These are phyloP conservation scores for Akebia trifoliata DNA, from an alignment of 164 flowering plant species.

Conservation along the genomic window DNA sequence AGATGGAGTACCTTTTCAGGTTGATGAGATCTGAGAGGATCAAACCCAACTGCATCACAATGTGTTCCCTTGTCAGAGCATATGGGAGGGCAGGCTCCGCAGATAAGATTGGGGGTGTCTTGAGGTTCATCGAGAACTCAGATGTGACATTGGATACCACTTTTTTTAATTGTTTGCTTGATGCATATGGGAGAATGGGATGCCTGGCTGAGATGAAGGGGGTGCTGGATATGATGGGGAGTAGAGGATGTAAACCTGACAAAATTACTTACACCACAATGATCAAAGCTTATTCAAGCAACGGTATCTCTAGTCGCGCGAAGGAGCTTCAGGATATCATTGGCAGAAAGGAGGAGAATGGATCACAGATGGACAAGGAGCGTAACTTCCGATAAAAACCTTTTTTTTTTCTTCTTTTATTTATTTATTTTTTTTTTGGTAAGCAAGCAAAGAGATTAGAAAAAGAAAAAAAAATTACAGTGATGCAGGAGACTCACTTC, in stretches of 20 bases:
- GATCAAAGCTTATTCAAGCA: conserved; percentile 65
- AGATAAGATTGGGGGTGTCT: conserved; percentile 61
- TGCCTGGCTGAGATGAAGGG: conserved; percentile 83
- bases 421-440: too few relatives aligned
- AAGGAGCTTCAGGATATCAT: conserved; percentile 39
- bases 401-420: too few relatives aligned
- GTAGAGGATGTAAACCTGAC: conserved; percentile 73
- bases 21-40: conserved; percentile 85
- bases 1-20: conserved; percentile 92
- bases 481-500: too few relatives aligned
- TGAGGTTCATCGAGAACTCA: conserved; percentile 70
- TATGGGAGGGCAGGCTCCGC: conserved; percentile 63
- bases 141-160: conserved; percentile 68
- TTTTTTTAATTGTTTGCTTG: conserved; percentile 85
- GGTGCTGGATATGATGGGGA: conserved; percentile 74
- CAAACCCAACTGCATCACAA: conserved; percentile 83
- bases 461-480: too few relatives aligned
- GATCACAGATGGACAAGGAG: background rate
- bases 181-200: conserved; percentile 82
- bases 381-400: too few relatives aligned
- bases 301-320: conserved; percentile 53
- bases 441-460: too few relatives aligned
- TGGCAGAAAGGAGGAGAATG: conserved; percentile 9
- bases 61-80: conserved; percentile 83
- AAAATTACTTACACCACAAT: conserved; percentile 79